Base-by-base conservation (phyloP, 768 basidiomycete genomes). In the Suillus clintonianus region DNA sequence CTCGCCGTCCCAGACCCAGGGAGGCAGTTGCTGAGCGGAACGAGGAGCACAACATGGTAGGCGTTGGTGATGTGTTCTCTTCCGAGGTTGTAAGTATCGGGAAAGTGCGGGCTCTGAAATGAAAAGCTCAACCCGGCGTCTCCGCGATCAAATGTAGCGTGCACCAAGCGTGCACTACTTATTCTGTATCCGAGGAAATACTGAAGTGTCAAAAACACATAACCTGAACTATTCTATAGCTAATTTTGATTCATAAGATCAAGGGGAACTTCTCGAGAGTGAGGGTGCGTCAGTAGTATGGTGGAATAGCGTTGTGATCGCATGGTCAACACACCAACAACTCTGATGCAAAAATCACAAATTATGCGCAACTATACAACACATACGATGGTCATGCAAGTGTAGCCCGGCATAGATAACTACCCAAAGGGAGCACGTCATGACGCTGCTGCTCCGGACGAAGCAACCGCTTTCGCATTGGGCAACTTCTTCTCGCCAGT, bases 401-500 rank as follows among this genome's bases (percentile, higher is more conserved):
- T 17, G 2, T 27, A 39, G 56, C 9, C 10, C 9, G 27, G 17
- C 17, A 57, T 24, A 37, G 24, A 39, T 41, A 22, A 41, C 39
- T 41, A 27, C 6, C 15, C 10, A 24, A 39, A 11, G 24, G 15
- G 22, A 3, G 15, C 56, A 19, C 17, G 17, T 57, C 37, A 57
- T 41, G 60, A 54, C 17, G 62, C 15, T 48, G 66, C 14, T 30
- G 63, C 55, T 5, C 69, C 72, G 30, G 77, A 71, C 47, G 68
- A 71, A 22, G 82, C 85, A 45, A 82, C 77, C n/a, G 81, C 82
- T 70, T 95, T 96, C 36, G 80, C 81, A 71, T 94, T 94, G n/a
- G 95, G 95, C 94, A 97, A 94, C 79, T 96, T 97, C 78, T 91
- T 94, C 64, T 94, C 92, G 19, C 92, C 90, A 17, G 84, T 84